phyloP scores from a whole-genome alignment of 2,329 filamentous ascomycete species.

The Alternaria conjuncta region DNA sequence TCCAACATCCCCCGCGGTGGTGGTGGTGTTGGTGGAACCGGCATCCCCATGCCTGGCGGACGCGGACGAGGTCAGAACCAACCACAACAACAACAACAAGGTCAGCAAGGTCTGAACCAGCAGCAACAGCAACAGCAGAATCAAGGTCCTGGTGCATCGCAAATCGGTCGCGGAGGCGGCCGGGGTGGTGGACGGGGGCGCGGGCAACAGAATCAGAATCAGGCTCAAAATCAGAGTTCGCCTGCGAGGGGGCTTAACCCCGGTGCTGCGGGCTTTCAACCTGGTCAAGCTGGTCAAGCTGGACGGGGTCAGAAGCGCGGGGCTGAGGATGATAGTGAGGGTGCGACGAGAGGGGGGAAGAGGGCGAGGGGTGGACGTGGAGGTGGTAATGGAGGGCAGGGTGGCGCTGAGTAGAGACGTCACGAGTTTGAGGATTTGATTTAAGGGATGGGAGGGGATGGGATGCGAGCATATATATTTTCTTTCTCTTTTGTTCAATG shows the following conservation, averaged over 20 bases:
- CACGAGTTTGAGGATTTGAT: background rate
- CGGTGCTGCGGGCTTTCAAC: conserved; percentile 44
- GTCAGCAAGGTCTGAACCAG: background rate
- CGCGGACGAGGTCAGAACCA: conserved; percentile 25
- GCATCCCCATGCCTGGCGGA: conserved; percentile 41
- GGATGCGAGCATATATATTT: background rate
- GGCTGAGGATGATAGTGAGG: conserved; percentile 39
- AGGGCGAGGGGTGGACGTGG: conserved; percentile 32
- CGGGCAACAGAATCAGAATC: conserved; percentile 16
- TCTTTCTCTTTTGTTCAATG: background rate
- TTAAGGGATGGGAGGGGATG: too few species aligned
- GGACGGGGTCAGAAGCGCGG: conserved; percentile 45
- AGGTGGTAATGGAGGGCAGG: conserved; percentile 7
- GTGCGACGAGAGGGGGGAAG: conserved; percentile 39
- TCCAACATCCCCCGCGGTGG: conserved; percentile 42
- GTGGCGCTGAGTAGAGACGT: conserved; percentile 6
- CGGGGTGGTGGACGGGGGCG: conserved; percentile 33
- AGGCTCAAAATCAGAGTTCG: conserved; percentile 26
- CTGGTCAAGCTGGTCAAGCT: conserved; percentile 25
- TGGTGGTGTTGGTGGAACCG: conserved; percentile 28
- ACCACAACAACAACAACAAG: conserved; percentile 15
- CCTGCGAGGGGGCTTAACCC: conserved; percentile 42
- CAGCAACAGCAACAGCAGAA: conserved; percentile 26
- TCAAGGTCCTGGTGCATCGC: conserved; percentile 20
- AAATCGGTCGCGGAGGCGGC: conserved; percentile 38